A percentile compares a stretch with the other conserved stretches of the same genome.
These are phyloP conservation scores for Ajuga chamaepitys DNA, from an alignment of 257 asterid species.

Conservation along the genomic window DNA sequence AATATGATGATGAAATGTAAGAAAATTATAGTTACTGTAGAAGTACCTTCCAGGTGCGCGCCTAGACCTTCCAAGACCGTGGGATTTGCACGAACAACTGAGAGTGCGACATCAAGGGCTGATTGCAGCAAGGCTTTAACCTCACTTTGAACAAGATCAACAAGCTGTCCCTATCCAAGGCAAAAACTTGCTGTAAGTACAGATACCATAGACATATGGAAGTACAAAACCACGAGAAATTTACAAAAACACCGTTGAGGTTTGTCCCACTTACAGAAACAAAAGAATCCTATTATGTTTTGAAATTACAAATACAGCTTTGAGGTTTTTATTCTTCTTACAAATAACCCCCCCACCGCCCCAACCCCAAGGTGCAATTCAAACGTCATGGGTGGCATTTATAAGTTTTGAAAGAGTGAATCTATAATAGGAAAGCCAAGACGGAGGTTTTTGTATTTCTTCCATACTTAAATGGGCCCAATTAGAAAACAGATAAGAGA, in stretches of 20 bases:
- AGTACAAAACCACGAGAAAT: neutral
- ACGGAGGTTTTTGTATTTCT: no score
- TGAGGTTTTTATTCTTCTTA: no score
- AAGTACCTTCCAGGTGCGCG: constrained; percentile 77
- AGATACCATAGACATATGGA: constrained; percentile 2
- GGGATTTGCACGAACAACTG: constrained; percentile 89
- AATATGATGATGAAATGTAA: neutral
- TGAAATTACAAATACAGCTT: no score
- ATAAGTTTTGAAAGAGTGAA: no score
- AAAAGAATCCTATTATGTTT: no score
- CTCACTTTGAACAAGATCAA: constrained; percentile 90
- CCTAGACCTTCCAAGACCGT: constrained; percentile 89
- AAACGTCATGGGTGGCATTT: no score
- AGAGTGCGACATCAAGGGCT: constrained; percentile 90
- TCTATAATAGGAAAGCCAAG: no score
- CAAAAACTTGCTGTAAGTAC: constrained; percentile 10
- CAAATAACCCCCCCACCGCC: no score
- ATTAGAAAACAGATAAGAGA: constrained; percentile 1
- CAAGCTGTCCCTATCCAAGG: constrained; percentile 81
- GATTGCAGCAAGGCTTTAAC: constrained; percentile 76
- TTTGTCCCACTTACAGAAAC: no score
- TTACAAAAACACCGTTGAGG: neutral
- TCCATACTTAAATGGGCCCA: neutral
- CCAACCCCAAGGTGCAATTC: no score
- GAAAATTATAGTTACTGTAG: neutral